Percentiles rank a stretch among this genome's conserved stretches.
These are phyloP conservation scores for Cucumis melo DNA, from an alignment of 306 rosid species.

Conservation along the genomic window DNA sequence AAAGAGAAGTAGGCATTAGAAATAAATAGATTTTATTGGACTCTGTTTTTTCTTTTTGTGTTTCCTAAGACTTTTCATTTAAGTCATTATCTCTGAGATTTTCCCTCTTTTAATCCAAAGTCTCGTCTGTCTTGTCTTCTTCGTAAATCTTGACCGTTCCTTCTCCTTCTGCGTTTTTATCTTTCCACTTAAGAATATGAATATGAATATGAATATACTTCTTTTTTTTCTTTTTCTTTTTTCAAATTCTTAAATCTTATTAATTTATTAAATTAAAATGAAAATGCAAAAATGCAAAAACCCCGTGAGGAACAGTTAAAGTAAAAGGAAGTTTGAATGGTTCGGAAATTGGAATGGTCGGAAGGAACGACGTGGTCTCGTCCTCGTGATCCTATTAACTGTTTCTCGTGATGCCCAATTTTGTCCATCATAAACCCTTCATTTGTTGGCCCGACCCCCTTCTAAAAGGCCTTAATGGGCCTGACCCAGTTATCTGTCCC, in stretches of 20 bases:
- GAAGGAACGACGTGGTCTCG: not conserved
- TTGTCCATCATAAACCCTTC: not conserved
- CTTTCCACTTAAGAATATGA: not conserved
- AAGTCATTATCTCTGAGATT: slow-evolving; percentile 7
- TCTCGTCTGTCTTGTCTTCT: slow-evolving; percentile 1
- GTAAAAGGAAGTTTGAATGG: not conserved
- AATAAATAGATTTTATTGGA: not conserved
- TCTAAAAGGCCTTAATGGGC: too few relatives aligned
- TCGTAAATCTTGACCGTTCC: slow-evolving; percentile 4
- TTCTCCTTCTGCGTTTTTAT: not conserved
- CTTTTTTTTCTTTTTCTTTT: too few relatives aligned
- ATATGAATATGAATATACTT: too few relatives aligned
- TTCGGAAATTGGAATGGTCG: not conserved
- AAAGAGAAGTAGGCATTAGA: not conserved
- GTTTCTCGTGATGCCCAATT: not conserved
- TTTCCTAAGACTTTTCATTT: not conserved
- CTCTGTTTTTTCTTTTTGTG: not conserved
- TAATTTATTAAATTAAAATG: not conserved
- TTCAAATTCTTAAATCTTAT: not conserved
- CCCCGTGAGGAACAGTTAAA: not conserved
- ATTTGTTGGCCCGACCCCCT: not conserved
- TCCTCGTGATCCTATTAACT: not conserved
- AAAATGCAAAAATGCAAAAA: not conserved
- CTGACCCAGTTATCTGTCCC: too few relatives aligned
- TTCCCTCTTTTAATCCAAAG: not conserved